Base-by-base conservation (phyloP, 148 eudicot genomes). In the Rhododendron molle region DNA sequence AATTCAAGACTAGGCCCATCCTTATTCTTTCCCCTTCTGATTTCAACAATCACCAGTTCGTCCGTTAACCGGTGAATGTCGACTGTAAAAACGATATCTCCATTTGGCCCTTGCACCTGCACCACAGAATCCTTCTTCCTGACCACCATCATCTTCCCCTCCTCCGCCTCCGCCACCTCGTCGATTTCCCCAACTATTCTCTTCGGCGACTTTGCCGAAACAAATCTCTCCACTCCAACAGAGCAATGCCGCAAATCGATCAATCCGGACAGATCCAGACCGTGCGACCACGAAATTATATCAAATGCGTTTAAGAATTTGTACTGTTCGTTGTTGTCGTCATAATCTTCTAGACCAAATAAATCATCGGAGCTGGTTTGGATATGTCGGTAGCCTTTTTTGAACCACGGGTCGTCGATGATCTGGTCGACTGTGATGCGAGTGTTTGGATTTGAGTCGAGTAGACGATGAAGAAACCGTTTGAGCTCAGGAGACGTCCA, bases 371-470 rank as follows among this genome's bases (percentile, higher is more conserved):
- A 3, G 0, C 20, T 0, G 14, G 12, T 12, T 49, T 65, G 65
- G n/a, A 83, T 78, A 8, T 86, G 92, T n/a, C 91, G 86, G 76
- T 85, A 89, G 21, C 89, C 96, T 47, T 87, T 91, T 16, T 21
- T 86, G 80, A 95, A 95, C 98, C 98, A 94, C 6, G 94, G 91
- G 80, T 95, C 91, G 3, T 82, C 65, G 9, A 85, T 7, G 16
- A 95, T 91, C 85, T 91, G 93, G 2, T 92, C 89, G 15, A 95
- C 69, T 0, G 92, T 89, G 78, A 93, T 93, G n/a, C 98, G 88
- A 0, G 93, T 92, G 0, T 83, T 84, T 0, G 97, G 97, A 81
- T 94, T 92, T 4, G 91, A 88, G 46, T 95, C 98, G 0, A 95
- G 87, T 3, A 95, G 86, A 28, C 94, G 90, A 13, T 86, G 77